Percentiles rank a stretch among this genome's conserved stretches.
These are phyloP conservation scores for Mortierella sp. DNA, from an alignment of 371 early-diverging fungal genomes.

Conservation along the genomic window DNA sequence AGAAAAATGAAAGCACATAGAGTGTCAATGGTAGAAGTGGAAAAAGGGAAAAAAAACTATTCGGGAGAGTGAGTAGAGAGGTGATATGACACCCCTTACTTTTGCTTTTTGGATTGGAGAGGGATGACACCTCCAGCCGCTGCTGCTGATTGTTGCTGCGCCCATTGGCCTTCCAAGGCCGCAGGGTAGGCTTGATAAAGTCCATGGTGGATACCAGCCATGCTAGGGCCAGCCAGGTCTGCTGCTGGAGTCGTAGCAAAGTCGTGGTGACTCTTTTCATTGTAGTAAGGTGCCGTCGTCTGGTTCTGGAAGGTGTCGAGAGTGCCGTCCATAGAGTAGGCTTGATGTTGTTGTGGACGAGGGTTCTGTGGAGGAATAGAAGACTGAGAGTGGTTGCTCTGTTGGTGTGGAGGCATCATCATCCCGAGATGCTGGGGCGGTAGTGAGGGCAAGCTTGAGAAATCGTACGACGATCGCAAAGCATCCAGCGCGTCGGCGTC, in stretches of 20 bases:
- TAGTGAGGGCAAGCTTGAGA: constrained; percentile 19
- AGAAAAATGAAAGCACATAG: not conserved
- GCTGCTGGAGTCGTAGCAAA: not conserved
- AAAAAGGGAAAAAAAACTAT: not conserved
- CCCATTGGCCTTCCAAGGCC: not conserved
- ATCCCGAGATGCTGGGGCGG: constrained; percentile 5
- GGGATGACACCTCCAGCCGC: not conserved
- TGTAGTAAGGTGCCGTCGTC: not conserved
- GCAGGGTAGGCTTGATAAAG: not conserved
- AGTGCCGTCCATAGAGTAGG: not conserved
- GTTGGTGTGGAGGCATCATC: constrained; percentile 4
- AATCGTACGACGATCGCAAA: constrained; percentile 33
- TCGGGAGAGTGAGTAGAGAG: too few relatives aligned
- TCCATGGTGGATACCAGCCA: not conserved
- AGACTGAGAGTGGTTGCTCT: not conserved
- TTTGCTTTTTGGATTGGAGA: constrained; percentile 4
- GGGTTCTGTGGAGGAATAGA: not conserved
- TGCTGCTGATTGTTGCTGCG: constrained; percentile 1
- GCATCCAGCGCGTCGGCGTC: constrained; percentile 30
- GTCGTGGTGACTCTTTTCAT: not conserved
- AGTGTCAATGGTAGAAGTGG: not conserved
- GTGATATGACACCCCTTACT: not conserved
- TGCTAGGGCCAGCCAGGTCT: not conserved
- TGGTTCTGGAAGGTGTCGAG: not conserved
- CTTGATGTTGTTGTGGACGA: not conserved